Percentiles rank a stretch among this genome's conserved stretches.
Conservation (phyloP, 768 basidiomycete genomes). For the Naganishia vishniacii region DNA sequence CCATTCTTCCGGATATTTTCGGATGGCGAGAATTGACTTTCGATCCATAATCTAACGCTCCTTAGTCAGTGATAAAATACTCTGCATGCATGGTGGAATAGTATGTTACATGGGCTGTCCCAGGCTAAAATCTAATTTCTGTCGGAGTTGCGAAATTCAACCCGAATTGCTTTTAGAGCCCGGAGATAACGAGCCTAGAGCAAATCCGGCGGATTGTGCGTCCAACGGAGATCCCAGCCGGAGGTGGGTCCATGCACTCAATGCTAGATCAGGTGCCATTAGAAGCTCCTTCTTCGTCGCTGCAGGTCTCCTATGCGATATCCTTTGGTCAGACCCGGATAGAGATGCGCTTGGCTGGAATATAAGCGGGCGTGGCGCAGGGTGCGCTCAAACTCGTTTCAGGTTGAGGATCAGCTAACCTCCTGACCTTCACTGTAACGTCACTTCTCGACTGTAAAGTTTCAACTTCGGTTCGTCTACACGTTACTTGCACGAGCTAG, state of each 20-base stretch:
- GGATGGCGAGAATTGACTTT: too few species aligned
- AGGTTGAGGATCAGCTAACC: too few species aligned
- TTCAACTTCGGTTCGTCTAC: constrained; percentile 99
- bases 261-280: constrained; percentile 32
- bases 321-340: constrained; percentile 98
- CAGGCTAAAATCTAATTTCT: too few species aligned
- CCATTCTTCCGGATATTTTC: constrained; percentile 98
- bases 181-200: constrained; percentile 98
- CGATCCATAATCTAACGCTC: too few species aligned
- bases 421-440: too few species aligned
- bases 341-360: constrained; percentile 99
- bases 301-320: constrained; percentile 92
- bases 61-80: constrained; percentile 99
- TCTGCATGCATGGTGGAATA: constrained; percentile 97
- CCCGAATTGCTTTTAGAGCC: too few species aligned
- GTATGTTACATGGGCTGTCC: constrained; percentile 33
- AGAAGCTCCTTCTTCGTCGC: constrained; percentile 1
- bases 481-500: too few species aligned
- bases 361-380: constrained; percentile 97
- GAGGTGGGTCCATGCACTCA: constrained; percentile 52
- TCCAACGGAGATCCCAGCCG: constrained; percentile 97
- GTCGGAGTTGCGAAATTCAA: background rate
- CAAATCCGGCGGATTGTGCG: constrained; percentile 98
- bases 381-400: too few species aligned
- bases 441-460: too few species aligned